phyloP scores from a whole-genome alignment of 257 asterid species.

The Mentha longifolia region DNA sequence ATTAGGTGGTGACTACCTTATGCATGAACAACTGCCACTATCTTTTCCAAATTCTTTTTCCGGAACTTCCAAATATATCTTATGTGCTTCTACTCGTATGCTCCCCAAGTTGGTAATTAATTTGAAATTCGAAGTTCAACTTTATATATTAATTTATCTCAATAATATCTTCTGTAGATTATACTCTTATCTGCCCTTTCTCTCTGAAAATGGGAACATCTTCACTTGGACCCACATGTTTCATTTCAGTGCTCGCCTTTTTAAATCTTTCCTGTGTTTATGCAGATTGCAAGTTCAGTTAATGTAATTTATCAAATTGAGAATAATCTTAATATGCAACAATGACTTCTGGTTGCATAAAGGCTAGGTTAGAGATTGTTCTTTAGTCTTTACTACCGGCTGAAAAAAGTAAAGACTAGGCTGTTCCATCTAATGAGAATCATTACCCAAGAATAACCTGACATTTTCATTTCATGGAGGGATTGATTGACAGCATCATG shows the following conservation, averaged over 20 bases:
- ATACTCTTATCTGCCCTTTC: background rate
- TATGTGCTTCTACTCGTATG: background rate
- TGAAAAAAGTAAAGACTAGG: background rate
- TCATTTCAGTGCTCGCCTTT: background rate
- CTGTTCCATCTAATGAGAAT: background rate
- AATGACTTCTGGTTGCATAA: background rate
- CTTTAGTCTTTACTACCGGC: background rate
- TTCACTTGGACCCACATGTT: conserved; percentile 23
- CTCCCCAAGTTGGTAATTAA: background rate
- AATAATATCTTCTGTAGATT: background rate
- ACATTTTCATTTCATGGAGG: conserved; percentile 2
- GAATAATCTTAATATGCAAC: background rate
- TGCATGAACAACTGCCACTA: background rate
- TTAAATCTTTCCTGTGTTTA: background rate
- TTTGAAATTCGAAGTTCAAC: conserved; percentile 6
- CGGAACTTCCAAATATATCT: background rate
- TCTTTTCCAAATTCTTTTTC: background rate
- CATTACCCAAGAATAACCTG: background rate
- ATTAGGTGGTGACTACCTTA: background rate
- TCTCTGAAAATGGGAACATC: conserved; percentile 2
- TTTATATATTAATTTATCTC: background rate
- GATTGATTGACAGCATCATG: conserved; percentile 16
- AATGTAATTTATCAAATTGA: conserved; percentile 7
- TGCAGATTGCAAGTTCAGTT: background rate
- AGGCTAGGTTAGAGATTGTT: background rate